Evolutionary conservation across 2,329 filamentous ascomycete genomes (phyloP).

Genomic region (Alternaria burnsii): DNA sequence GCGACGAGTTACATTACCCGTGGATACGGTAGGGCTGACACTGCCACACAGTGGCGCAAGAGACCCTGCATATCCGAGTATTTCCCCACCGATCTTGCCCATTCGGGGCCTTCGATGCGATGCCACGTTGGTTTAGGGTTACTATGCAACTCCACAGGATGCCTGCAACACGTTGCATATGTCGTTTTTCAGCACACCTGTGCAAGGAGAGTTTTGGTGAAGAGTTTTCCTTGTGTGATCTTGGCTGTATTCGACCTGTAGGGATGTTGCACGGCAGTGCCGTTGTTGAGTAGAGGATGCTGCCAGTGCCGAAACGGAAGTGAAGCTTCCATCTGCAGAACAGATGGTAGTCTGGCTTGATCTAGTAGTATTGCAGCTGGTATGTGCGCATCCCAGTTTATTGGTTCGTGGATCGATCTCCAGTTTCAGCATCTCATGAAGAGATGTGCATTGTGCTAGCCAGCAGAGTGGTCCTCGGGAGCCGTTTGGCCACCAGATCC

Average conservation of each 20-base stretch:
- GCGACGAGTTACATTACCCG: slow-evolving; percentile 20
- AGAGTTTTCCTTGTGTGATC: slow-evolving; percentile 22
- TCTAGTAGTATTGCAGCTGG: slow-evolving; percentile 6
- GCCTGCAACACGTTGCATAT: slow-evolving; percentile 20
- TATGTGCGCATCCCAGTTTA: slow-evolving; percentile 6
- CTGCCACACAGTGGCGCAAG: slow-evolving; percentile 17
- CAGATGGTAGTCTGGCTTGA: slow-evolving; percentile 6
- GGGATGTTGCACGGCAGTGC: slow-evolving; percentile 5
- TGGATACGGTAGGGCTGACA: slow-evolving; percentile 33
- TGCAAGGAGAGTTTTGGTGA: slow-evolving; percentile 9
- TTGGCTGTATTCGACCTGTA: slow-evolving; percentile 5
- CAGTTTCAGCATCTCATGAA: slow-evolving; percentile 20
- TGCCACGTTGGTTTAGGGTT: slow-evolving; percentile 22
- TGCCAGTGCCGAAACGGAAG: slow-evolving; percentile 11
- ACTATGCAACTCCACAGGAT: slow-evolving; percentile 10
- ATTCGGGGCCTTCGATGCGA: slow-evolving; percentile 20
- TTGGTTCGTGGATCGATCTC: slow-evolving; percentile 18
- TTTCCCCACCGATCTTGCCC: slow-evolving; percentile 13
- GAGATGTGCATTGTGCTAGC: slow-evolving; percentile 9
- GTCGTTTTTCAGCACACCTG: slow-evolving; percentile 14
- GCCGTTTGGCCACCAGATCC: slow-evolving; percentile 28
- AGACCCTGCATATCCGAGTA: slow-evolving; percentile 21
- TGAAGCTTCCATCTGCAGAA: slow-evolving; percentile 14
- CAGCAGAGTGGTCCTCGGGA: slow-evolving; percentile 20
- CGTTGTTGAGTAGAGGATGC: slow-evolving; percentile 2